Evolutionary conservation across 345 rosid genomes (phyloP).

Genomic region (Fremontodendron californicum): DNA sequence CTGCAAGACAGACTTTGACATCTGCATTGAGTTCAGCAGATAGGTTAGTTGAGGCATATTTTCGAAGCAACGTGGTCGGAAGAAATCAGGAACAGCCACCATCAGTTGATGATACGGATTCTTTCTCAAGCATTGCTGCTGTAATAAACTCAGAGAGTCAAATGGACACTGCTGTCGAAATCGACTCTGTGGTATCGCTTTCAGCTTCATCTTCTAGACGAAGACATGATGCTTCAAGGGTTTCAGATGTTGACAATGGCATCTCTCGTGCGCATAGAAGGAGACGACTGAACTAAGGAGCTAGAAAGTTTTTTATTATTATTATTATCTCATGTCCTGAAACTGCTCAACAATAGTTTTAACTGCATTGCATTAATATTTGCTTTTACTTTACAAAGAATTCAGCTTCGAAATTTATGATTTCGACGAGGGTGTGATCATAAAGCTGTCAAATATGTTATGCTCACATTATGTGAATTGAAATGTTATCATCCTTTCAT

Average conservation of each 20-base stretch:
- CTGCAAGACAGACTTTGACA: constrained; percentile 38
- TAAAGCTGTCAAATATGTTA: neutral
- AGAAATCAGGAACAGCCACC: constrained; percentile 74
- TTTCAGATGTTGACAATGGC: constrained; percentile 51
- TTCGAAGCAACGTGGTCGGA: constrained; percentile 26
- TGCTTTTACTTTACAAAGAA: neutral
- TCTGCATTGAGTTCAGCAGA: constrained; percentile 56
- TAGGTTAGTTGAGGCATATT: constrained; percentile 15
- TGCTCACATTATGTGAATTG: neutral
- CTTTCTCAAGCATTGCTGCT: constrained; percentile 60
- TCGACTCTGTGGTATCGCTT: constrained; percentile 46
- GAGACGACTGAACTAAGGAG: constrained; percentile 42
- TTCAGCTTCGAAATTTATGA: neutral
- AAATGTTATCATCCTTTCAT: neutral
- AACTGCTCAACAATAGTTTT: neutral
- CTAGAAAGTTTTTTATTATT: neutral
- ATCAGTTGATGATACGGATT: constrained; percentile 73
- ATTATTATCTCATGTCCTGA: neutral
- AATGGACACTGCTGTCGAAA: constrained; percentile 62
- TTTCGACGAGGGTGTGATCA: no score
- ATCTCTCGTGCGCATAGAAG: constrained; percentile 60
- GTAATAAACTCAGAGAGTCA: constrained; percentile 58
- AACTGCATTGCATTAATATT: neutral
- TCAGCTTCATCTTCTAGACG: constrained; percentile 64
- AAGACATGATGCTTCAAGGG: constrained; percentile 47